phyloP scores from a whole-genome alignment of 2,329 filamentous ascomycete genomes.

The Trichophyton mentagrophytes region DNA sequence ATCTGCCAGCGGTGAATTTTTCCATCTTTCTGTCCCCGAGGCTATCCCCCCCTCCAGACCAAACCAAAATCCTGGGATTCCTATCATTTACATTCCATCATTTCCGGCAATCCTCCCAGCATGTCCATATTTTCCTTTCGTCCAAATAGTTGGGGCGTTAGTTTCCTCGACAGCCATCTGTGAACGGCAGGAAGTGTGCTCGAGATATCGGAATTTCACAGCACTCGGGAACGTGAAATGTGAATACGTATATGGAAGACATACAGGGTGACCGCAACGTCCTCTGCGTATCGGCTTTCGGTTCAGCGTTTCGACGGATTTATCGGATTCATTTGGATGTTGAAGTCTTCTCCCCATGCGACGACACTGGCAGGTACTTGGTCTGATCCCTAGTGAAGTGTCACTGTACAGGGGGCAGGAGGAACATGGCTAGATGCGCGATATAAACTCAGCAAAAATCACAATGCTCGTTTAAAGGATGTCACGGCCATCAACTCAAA shows the following conservation, averaged over 20 bases:
- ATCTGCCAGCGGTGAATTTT: neutral
- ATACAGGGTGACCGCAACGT: neutral
- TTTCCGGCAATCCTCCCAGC: neutral
- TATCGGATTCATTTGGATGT: neutral
- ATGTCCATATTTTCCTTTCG: neutral
- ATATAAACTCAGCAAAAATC: neutral
- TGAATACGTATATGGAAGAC: neutral
- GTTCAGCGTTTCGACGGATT: neutral
- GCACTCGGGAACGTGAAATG: neutral
- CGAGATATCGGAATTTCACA: neutral
- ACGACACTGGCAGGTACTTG: neutral
- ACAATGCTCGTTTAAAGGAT: neutral
- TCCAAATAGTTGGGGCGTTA: neutral
- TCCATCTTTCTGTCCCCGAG: neutral
- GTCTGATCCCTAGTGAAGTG: neutral
- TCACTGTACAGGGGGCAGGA: neutral
- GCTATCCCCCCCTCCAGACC: neutral
- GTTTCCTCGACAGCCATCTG: neutral
- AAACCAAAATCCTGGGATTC: neutral
- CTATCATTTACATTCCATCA: conserved; percentile 1
- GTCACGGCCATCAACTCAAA: neutral
- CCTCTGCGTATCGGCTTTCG: neutral
- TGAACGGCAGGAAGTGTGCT: neutral
- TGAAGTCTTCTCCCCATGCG: neutral
- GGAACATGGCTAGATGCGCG: neutral